Evolutionary conservation across 257 asterid species (phyloP), one percentile per base, ranked within the genome.

Genomic region (Orobanche coerulescens): DNA sequence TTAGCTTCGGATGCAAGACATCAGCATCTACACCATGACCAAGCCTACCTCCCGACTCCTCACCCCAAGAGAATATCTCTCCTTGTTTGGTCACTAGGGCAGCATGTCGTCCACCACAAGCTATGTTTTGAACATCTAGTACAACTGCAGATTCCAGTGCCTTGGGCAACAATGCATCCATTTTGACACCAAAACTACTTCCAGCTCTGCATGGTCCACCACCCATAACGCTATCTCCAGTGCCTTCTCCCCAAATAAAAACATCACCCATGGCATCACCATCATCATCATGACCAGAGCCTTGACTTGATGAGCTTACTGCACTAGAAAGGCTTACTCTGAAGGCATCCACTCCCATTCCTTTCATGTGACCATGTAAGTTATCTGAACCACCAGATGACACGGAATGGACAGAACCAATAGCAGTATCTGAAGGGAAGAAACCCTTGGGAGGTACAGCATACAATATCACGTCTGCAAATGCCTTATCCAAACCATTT

Each of bases 231-330:
- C 94, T 90, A 72, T 92, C 98, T 8, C 95, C 98, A 4, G 79
- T 84, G 59, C 94, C 91, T 84, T 92, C 96, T n/a, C 98, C 98
- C 98, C 98, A 92, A 62, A 92, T 75, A 76, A 83, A 92, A 77
- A 92, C 95, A 81, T 92, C 98, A 96, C 98, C 98, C 76, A 92
- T 70, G 71, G 97, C 91, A 71, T 92, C 98, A 73, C 95, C 93
- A 73, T 92, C 98, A 73, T 92, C 98, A 84, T 84, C 98, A 69
- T 88, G 98, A 64, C 98, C 98, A 72, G 98, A 92, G 65, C 98
- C 96, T 76, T 92, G 98, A 79, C 96, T 92, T 62, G 98, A 88
- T 61, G 98, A 92, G 84, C 98, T 92, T 69, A 92, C 96, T 39
- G 98, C 96, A 77, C 98, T 92, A 46, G 98, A 92, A 73, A 92